Evolutionary conservation across 345 rosid species (phyloP).

Genomic region (Lenwebbia sp.): DNA sequence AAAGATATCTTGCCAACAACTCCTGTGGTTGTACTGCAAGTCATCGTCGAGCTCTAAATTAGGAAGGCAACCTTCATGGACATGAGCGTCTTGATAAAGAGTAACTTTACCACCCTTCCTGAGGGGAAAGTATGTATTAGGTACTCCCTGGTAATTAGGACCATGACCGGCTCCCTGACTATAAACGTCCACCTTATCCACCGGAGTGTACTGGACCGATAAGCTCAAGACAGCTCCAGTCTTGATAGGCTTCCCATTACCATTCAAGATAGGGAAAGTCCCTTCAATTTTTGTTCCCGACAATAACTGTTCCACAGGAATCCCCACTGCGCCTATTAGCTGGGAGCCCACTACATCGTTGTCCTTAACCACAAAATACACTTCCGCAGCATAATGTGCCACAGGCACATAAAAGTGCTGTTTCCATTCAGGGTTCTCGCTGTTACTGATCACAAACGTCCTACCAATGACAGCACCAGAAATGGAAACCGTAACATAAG

Average conservation of each 20-base stretch:
- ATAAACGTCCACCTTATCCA: slow-evolving; percentile 35
- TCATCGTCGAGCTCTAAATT: slow-evolving; percentile 43
- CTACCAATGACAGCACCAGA: slow-evolving; percentile 70
- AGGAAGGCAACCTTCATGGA: slow-evolving; percentile 50
- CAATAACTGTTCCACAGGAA: slow-evolving; percentile 49
- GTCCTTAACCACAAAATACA: slow-evolving; percentile 79
- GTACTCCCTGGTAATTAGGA: slow-evolving; percentile 51
- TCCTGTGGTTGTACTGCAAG: slow-evolving; percentile 36
- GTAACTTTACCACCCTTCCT: slow-evolving; percentile 75
- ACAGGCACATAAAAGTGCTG: slow-evolving; percentile 78
- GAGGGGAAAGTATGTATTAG: slow-evolving; percentile 78
- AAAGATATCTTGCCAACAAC: slow-evolving; percentile 74
- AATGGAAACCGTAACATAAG: slow-evolving; percentile 66
- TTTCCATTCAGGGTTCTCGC: slow-evolving; percentile 80
- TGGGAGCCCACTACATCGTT: slow-evolving; percentile 75
- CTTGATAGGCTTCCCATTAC: slow-evolving; percentile 63
- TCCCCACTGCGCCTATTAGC: slow-evolving; percentile 68
- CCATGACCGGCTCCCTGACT: slow-evolving; percentile 49
- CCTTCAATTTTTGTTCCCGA: slow-evolving; percentile 54
- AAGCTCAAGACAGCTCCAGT: slow-evolving; percentile 55
- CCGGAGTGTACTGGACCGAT: slow-evolving; percentile 58
- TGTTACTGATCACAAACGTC: slow-evolving; percentile 66
- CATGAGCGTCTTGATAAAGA: slow-evolving; percentile 92
- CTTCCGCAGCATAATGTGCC: slow-evolving; percentile 67
- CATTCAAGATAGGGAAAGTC: slow-evolving; percentile 42